Conservation (phyloP, 2,329 filamentous ascomycete species). For the Ophiostoma angusticollis region DNA sequence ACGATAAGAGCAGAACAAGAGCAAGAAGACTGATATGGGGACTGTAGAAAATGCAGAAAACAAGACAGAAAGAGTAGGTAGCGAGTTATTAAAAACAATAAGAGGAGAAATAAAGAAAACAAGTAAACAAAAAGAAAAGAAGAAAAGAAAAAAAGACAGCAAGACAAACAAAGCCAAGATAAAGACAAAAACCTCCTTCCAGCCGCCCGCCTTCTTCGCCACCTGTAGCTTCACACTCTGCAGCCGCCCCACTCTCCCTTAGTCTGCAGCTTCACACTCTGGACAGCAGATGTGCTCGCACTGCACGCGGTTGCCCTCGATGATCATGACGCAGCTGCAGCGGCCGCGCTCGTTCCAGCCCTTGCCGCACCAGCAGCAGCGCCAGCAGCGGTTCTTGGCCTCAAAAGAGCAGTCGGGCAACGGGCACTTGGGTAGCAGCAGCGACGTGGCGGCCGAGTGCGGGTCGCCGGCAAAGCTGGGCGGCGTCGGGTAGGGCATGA, state of each 20-base stretch:
- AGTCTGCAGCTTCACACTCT: constrained; percentile 28
- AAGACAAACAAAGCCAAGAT: not conserved
- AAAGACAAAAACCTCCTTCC: not conserved
- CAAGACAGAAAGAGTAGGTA: not conserved
- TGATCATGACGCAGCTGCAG: constrained; percentile 40
- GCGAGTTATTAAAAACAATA: not conserved
- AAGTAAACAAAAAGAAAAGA: not conserved
- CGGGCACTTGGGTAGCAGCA: constrained; percentile 30
- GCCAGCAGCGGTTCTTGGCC: constrained; percentile 35
- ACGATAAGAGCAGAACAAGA: too few species aligned
- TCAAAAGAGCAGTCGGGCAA: constrained; percentile 37
- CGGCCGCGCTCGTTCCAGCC: constrained; percentile 36
- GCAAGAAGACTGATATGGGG: too few species aligned
- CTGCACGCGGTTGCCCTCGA: constrained; percentile 33
- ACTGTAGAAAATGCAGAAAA: too few species aligned
- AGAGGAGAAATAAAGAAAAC: not conserved
- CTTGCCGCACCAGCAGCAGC: constrained; percentile 45
- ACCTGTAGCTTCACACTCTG: constrained; percentile 16
- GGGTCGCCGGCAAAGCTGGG: constrained; percentile 25
- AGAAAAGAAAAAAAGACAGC: not conserved
- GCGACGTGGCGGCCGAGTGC: constrained; percentile 17
- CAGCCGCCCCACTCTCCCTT: not conserved
- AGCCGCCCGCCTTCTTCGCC: too few species aligned
- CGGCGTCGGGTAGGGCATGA: constrained; percentile 35
- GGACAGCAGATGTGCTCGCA: constrained; percentile 44